Percentiles rank a stretch among this genome's conserved stretches.
These are phyloP conservation scores for Oryza glumipatula DNA, from an alignment of 176 grass and related monocot genomes.

Conservation along the genomic window DNA sequence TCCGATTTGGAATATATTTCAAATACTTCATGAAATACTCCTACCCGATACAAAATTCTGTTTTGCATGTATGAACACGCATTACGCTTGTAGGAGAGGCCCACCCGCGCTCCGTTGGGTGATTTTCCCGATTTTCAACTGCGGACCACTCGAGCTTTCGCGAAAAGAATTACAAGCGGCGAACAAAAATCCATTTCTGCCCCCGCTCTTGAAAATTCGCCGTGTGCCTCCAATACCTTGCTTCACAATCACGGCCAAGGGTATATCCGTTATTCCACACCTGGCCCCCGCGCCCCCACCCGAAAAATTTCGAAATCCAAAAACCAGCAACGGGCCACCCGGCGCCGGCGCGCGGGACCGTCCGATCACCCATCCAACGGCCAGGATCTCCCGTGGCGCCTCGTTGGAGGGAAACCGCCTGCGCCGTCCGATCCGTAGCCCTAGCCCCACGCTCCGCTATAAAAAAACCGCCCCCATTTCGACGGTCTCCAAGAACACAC, in stretches of 20 bases:
- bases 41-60: too few species aligned
- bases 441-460: slow-evolving; percentile 42
- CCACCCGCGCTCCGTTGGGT: too few species aligned
- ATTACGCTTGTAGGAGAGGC: too few species aligned
- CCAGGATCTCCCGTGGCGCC: not conserved
- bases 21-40: too few species aligned
- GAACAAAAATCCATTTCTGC: not conserved
- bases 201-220: not conserved
- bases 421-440: slow-evolving; percentile 30
- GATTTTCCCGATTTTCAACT: too few species aligned
- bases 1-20: too few species aligned
- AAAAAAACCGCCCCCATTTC: slow-evolving; percentile 21
- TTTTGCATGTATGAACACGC: too few species aligned
- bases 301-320: slow-evolving; percentile 44
- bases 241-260: not conserved
- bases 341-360: not conserved
- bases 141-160: too few species aligned
- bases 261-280: not conserved
- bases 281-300: not conserved
- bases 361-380: slow-evolving; percentile 26
- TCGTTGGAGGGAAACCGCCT: not conserved
- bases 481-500: not conserved
- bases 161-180: too few species aligned
- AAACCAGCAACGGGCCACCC: slow-evolving; percentile 21
- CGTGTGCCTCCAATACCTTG: not conserved